Evolutionary conservation across 306 rosid genomes (phyloP), one percentile per base, ranked within the genome.

Genomic region (Quillaja saponaria): DNA sequence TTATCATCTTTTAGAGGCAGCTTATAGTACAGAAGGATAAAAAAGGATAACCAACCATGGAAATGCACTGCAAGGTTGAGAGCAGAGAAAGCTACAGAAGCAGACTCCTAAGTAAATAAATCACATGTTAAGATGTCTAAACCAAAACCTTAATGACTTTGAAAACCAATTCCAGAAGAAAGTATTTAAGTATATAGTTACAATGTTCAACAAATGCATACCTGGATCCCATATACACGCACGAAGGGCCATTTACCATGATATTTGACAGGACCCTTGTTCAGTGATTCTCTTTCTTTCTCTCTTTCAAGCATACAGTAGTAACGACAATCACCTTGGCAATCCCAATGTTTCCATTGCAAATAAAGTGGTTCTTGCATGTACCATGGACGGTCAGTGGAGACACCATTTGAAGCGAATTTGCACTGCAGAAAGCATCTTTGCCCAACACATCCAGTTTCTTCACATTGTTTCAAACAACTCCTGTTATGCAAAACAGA

Each of bases 241-340:
- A 54, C 50, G 66, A 84, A 80, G 34, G 95, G 96, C 91, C 95
- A 86, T 82, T 86, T 89, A n/a, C 91, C 91, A 72, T 84, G 84
- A 71, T 84, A 86, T 77, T 89, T 84, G 61, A 84, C 80, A 12
- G 87, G 90, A 60, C 25, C 73, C 54, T 59, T 5, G 28, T 76
- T 69, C 15, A 52, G 76, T 49, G 63, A 68, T 69, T 73, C 81
- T 75, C 90, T 78, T 64, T 81, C 84, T 39, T 72, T 65, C 81
- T 89, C 95, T 61, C 75, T 78, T 49, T 81, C 84, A 55, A 84
- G 37, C 88, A 89, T 89, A 71, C 95, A 89, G 47, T 81, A 16
- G 67, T 89, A 86, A 37, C 68, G 81, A 14, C 96, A 86, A 44
- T 89, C 85, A 45, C 82, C 60, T 54, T 52, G 77, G 81, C 95